Evolutionary conservation across 2,329 filamentous ascomycete genomes (phyloP).

Genomic region (Rhinocladiella mackenziei): DNA sequence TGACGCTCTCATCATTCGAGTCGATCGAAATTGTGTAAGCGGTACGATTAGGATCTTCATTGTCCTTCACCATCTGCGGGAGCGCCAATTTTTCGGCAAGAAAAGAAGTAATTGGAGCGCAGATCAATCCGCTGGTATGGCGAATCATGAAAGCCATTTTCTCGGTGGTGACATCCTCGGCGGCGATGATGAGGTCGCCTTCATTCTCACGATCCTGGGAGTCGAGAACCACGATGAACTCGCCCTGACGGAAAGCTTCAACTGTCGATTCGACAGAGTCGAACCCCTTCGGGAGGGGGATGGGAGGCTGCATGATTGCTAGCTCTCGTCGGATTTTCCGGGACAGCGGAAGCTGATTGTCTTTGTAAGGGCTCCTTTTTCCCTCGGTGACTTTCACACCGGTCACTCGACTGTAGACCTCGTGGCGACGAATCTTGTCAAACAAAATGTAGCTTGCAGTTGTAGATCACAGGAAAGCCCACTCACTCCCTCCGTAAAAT

Average conservation of each 20-base stretch:
- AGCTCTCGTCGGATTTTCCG: no score
- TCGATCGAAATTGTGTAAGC: conserved; percentile 93
- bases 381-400: no score
- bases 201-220: conserved; percentile 92
- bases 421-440: no score
- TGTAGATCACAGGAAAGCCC: no score
- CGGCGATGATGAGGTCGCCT: conserved; percentile 95
- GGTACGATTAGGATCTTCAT: conserved; percentile 76
- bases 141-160: conserved; percentile 97
- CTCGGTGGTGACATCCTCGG: conserved; percentile 72
- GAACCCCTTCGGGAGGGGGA: conserved; percentile 26
- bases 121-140: conserved; percentile 83
- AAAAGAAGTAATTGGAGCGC: conserved; percentile 70
- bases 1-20: conserved; percentile 65
- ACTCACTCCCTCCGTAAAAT: no score
- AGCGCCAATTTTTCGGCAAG: conserved; percentile 69
- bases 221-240: conserved; percentile 96
- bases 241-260: conserved; percentile 50
- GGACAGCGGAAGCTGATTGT: background rate
- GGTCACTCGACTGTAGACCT: no score
- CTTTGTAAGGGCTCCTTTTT: no score
- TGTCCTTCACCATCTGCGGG: conserved; percentile 79
- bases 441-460: no score
- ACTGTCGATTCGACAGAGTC: conserved; percentile 34
- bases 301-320: conserved; percentile 14